Evolutionary conservation across 139 green algal species (phyloP).

Genomic region (Ettlia oleoabundans): DNA sequence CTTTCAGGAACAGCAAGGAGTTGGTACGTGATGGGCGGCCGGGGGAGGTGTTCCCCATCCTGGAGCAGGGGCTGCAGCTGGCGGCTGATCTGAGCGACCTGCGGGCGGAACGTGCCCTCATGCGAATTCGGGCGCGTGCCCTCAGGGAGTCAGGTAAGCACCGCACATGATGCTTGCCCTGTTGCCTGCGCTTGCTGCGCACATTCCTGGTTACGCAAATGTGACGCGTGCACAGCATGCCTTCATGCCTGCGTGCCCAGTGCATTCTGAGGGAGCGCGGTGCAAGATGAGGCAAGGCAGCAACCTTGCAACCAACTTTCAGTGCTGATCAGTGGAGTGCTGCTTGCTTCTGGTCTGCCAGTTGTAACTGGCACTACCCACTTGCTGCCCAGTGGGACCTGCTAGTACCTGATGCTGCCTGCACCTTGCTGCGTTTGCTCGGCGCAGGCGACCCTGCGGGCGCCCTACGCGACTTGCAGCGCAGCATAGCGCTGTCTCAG

Average conservation of each 20-base stretch:
- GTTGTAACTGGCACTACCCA: too few relatives aligned
- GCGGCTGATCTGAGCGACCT: slow-evolving; percentile 40
- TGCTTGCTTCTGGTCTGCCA: too few relatives aligned
- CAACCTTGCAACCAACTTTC: too few relatives aligned
- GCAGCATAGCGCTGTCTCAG: slow-evolving; percentile 38
- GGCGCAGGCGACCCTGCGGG: slow-evolving; percentile 24
- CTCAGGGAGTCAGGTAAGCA: slow-evolving; percentile 5
- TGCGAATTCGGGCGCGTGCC: slow-evolving; percentile 22
- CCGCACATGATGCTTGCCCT: not conserved
- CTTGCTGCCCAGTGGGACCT: too few relatives aligned
- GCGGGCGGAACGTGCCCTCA: slow-evolving; percentile 47
- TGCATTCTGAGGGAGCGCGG: not conserved
- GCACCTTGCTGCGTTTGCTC: not conserved
- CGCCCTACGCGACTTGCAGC: slow-evolving; percentile 38
- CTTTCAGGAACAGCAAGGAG: slow-evolving; percentile 22
- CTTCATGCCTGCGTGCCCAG: not conserved
- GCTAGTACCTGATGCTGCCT: not conserved
- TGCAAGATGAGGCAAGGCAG: not conserved
- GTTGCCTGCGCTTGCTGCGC: not conserved
- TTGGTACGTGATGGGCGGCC: slow-evolving; percentile 15
- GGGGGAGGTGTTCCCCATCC: not conserved
- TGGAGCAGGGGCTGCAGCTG: slow-evolving; percentile 32
- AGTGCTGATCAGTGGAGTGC: too few relatives aligned
- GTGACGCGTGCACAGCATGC: too few relatives aligned
- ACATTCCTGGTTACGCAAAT: not conserved